phyloP scores from a whole-genome alignment of 2,329 filamentous ascomycete genomes.

The Colletotrichum tanaceti region DNA sequence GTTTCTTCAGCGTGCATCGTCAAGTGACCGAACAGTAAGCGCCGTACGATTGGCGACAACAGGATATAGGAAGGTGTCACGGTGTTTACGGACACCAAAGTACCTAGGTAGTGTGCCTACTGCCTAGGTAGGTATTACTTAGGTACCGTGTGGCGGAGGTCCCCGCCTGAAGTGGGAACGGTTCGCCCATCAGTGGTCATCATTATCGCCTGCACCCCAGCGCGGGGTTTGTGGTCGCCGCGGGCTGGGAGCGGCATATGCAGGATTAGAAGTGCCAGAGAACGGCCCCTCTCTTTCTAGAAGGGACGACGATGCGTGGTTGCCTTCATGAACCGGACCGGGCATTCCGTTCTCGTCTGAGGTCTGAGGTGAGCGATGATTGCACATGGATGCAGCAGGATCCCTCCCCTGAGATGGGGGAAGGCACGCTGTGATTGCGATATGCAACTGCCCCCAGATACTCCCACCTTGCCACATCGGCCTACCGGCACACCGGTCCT shows the following conservation, averaged over 20 bases:
- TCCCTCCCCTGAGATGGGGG: background rate
- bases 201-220: conserved; percentile 39
- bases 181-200: conserved; percentile 35
- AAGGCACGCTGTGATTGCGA: background rate
- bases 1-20: conserved; percentile 18
- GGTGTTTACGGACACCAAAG: no score
- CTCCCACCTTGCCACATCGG: conserved; percentile 7
- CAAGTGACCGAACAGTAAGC: conserved; percentile 33
- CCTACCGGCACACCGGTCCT: background rate
- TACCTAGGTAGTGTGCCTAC: no score
- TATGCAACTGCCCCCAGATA: no score
- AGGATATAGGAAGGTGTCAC: background rate
- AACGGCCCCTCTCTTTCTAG: conserved; percentile 13
- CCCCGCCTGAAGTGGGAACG: conserved; percentile 35
- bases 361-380: background rate
- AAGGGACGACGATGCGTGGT: background rate
- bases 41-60: background rate
- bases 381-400: no score
- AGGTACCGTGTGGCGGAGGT: no score
- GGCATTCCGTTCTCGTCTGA: conserved; percentile 3
- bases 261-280: conserved; percentile 13
- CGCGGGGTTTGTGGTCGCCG: conserved; percentile 21
- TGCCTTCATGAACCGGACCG: background rate
- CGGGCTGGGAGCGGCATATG: conserved; percentile 20
- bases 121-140: no score